Percentiles rank a stretch among this genome's conserved stretches.
Conservation (phyloP, 148 eudicot genomes). For the Rhododendron simsii region DNA sequence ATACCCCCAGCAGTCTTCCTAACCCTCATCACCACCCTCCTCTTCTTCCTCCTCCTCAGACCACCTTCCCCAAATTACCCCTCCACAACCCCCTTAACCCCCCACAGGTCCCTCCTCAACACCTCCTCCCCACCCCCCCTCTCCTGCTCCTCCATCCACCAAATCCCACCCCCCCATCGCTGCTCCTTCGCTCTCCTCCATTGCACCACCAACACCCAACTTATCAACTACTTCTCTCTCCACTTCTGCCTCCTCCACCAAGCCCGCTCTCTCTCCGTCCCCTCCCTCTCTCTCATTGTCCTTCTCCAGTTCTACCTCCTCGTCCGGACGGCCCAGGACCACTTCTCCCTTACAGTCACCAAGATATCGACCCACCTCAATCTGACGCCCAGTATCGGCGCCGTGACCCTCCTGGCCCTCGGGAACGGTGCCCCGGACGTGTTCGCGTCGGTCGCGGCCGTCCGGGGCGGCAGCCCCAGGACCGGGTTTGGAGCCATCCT, state of each 20-base stretch:
- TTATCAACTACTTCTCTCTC: slow-evolving; percentile 50
- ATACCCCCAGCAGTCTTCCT: slow-evolving; percentile 25
- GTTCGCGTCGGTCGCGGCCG: slow-evolving; percentile 79
- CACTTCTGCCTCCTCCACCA: slow-evolving; percentile 49
- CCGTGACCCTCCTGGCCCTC: slow-evolving; percentile 77
- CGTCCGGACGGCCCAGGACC: slow-evolving; percentile 64
- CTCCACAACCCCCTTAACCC: slow-evolving; percentile 17
- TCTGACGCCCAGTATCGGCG: slow-evolving; percentile 76
- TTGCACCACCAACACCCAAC: slow-evolving; percentile 26
- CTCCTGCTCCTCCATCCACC: slow-evolving; percentile 30
- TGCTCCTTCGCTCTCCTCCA: slow-evolving; percentile 32
- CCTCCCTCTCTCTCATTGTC: slow-evolving; percentile 45
- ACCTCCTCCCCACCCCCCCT: slow-evolving; percentile 3
- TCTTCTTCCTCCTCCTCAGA: slow-evolving; percentile 35
- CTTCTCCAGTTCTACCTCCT: slow-evolving; percentile 70
- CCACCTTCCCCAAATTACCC: slow-evolving; percentile 10
- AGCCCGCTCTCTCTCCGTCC: slow-evolving; percentile 40
- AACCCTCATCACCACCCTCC: slow-evolving; percentile 31
- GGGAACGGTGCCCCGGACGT: slow-evolving; percentile 98
- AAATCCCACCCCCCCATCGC: slow-evolving; percentile 21
- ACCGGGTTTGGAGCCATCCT: slow-evolving; percentile 85
- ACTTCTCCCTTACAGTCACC: slow-evolving; percentile 64
- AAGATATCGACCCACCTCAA: slow-evolving; percentile 46
- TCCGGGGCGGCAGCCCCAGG: slow-evolving; percentile 43
- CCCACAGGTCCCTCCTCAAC: slow-evolving; percentile 35